A percentile compares a stretch with the other conserved stretches of the same genome.
Evolutionary conservation across 345 rosid genomes (phyloP).

Genomic region (Euphorbia lathyris): DNA sequence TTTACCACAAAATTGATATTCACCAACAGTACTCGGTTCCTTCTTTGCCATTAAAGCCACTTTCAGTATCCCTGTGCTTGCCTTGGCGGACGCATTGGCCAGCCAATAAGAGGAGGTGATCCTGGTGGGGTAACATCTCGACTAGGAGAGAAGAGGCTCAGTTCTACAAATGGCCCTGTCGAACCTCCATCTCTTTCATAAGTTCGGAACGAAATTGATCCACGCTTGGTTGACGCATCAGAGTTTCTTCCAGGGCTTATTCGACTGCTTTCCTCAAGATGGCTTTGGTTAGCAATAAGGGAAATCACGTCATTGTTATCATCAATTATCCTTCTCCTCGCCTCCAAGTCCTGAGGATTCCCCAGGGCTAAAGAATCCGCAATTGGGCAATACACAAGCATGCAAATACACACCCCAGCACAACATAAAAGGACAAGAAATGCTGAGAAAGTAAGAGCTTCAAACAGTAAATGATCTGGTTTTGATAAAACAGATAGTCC

Average conservation of each 20-base stretch:
- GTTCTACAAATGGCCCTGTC: slow-evolving; percentile 48
- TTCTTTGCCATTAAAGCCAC: slow-evolving; percentile 13
- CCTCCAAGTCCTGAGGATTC: slow-evolving; percentile 54
- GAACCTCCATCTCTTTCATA: slow-evolving; percentile 46
- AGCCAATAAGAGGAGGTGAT: slow-evolving; percentile 52
- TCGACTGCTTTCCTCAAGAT: slow-evolving; percentile 40
- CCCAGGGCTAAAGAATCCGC: slow-evolving; percentile 91
- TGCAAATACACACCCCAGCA: slow-evolving; percentile 65
- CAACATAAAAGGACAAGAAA: slow-evolving; percentile 74
- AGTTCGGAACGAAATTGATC: slow-evolving; percentile 61
- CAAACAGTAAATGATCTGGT: slow-evolving; percentile 68
- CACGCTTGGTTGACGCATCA: slow-evolving; percentile 54
- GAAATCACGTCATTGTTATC: slow-evolving; percentile 56
- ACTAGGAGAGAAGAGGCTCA: slow-evolving; percentile 66
- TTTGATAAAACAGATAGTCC: slow-evolving; percentile 69
- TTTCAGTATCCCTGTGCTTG: slow-evolving; percentile 32
- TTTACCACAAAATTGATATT: slow-evolving; percentile 72
- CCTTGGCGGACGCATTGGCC: slow-evolving; percentile 50
- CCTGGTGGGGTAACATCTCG: slow-evolving; percentile 44
- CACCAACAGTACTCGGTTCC: slow-evolving; percentile 33
- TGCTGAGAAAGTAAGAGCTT: slow-evolving; percentile 74
- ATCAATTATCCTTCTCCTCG: slow-evolving; percentile 44
- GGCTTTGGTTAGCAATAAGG: slow-evolving; percentile 54
- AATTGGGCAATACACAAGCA: slow-evolving; percentile 86
- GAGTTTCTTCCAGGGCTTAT: slow-evolving; percentile 53